Base-by-base conservation (phyloP, 1,284 basidiomycete genomes). In the Fistulinella cinereoalba region DNA sequence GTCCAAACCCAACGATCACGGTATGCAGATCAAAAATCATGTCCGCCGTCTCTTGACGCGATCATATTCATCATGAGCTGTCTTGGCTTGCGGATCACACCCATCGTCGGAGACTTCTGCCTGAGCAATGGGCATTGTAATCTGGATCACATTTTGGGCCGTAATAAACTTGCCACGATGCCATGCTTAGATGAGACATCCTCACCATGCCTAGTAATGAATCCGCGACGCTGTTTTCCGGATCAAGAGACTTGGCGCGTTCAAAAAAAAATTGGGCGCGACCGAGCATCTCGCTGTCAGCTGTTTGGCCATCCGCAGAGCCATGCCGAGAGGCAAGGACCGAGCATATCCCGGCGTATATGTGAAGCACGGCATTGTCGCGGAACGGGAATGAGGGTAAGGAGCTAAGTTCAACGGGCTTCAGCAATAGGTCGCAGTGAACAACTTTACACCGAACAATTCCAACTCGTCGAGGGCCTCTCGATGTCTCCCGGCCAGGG, bases 381-480 rank as follows among this genome's bases (percentile, higher is more conserved):
- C 85, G 82, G 69, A 86, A 95, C 1, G 92, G 92, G 62, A 87
- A 85, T 1, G 88, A 86, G 0, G 88, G 83, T 11, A 95, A 75
- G 62, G 89, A 94, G 27, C 90, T 94, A 54, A 6, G 33, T 37
- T 38, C 29, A 53, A 44, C 15, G 29, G 42, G 33, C 48, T 19
- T 51, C 34, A 62, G 46, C 24, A 7, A 32, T 8, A 34, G 23
- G 6, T 38, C 28, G 25, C 32, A 38, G 27, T 9, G 22, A 50
- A 47, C 9, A 33, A 38, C 21, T 28, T 47, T 43, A 42, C 44
- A 7, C 15, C 81, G 56, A 66, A 92, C 88, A 92, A 73, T 60
- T 93, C 90, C 12, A 95, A 71, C 61, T 95, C 88, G 50, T 91
- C 87, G 50, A 92, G 68, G 1, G 92, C 92, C 41, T 84, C 80